phyloP scores from a whole-genome alignment of 2,329 filamentous ascomycete species.

The Aspergillus arachidicola region DNA sequence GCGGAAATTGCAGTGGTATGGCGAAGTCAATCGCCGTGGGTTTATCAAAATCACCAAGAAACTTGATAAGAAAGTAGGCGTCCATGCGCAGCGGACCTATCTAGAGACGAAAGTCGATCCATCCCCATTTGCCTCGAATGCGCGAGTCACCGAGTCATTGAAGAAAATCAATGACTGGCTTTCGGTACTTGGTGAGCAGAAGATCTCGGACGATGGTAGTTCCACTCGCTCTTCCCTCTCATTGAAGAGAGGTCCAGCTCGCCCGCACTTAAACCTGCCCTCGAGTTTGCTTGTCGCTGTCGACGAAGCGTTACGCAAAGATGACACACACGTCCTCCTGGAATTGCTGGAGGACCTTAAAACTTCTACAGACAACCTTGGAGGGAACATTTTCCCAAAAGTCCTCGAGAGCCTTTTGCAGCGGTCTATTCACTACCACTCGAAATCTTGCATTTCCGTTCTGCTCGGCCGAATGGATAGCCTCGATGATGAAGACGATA shows the following conservation, averaged over 20 bases:
- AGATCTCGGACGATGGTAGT: constrained; percentile 72
- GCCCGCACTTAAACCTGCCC: constrained; percentile 73
- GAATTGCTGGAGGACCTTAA: constrained; percentile 62
- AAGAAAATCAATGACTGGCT: constrained; percentile 87
- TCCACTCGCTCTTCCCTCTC: constrained; percentile 72
- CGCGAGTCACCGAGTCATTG: constrained; percentile 59
- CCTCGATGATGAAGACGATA: constrained; percentile 84
- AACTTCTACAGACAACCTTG: constrained; percentile 54
- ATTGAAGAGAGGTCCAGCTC: constrained; percentile 74
- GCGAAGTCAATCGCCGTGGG: constrained; percentile 90
- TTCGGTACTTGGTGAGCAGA: constrained; percentile 75
- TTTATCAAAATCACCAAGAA: constrained; percentile 99
- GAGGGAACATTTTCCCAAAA: constrained; percentile 71
- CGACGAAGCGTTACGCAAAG: constrained; percentile 44
- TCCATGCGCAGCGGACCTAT: constrained; percentile 80
- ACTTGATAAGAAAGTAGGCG: constrained; percentile 88
- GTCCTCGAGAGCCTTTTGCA: constrained; percentile 48
- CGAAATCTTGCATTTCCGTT: constrained; percentile 68
- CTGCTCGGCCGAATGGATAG: constrained; percentile 70
- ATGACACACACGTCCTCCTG: constrained; percentile 43
- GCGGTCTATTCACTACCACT: constrained; percentile 69
- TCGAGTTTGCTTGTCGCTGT: constrained; percentile 50
- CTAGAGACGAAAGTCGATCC: constrained; percentile 88
- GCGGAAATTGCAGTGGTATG: constrained; percentile 95
- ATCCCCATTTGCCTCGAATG: constrained; percentile 80